These are phyloP conservation scores for Pseudonectria foliicola DNA, from an alignment of 2,329 filamentous ascomycete genomes.

Conservation along the genomic window DNA sequence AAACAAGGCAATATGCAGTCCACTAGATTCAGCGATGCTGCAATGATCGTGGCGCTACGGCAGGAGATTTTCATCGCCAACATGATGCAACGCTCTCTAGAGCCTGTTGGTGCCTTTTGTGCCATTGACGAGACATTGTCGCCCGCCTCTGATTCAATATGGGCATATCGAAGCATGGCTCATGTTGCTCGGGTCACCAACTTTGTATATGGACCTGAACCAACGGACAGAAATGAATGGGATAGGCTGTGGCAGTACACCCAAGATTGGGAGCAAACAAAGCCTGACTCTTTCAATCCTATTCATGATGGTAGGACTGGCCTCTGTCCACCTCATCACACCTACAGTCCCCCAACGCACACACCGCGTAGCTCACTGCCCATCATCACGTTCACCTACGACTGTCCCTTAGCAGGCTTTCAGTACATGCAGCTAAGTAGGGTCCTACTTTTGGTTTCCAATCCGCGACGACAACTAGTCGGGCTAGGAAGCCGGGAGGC, in stretches of 20 bases:
- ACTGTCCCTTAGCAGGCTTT: no score
- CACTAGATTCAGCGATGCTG: neutral
- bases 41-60: slow-evolving; percentile 1
- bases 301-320: no score
- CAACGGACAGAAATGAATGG: neutral
- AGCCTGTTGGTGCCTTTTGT: neutral
- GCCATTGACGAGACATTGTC: slow-evolving; percentile 1
- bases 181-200: slow-evolving; percentile 2
- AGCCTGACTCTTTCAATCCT: neutral
- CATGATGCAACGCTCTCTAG: slow-evolving; percentile 1
- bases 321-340: no score
- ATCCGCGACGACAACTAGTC: slow-evolving; percentile 1
- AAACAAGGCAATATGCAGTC: neutral
- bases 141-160: slow-evolving; percentile 1
- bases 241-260: slow-evolving; percentile 1
- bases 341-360: no score
- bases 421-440: neutral
- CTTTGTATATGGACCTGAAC: neutral
- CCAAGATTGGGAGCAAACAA: neutral
- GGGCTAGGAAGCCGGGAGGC: neutral
- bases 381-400: no score
- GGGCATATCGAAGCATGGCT: slow-evolving; percentile 1
- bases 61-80: slow-evolving; percentile 2
- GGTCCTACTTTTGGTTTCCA: neutral
- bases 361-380: no score